phyloP scores from a whole-genome alignment of 768 basidiomycete genomes.

The Panaeolus papilionaceus region DNA sequence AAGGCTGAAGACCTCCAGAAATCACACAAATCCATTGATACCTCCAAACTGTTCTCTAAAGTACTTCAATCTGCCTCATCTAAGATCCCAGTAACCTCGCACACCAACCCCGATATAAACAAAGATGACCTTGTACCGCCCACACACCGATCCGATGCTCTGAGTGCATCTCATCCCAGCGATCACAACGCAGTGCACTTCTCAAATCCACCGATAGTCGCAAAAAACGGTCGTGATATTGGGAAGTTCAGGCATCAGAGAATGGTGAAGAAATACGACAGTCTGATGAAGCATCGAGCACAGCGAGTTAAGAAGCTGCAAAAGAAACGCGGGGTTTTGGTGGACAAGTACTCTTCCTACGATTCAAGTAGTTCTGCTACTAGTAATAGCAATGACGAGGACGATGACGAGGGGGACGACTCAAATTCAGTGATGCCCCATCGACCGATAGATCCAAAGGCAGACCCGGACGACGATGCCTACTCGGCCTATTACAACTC shows the following conservation, averaged over 20 bases:
- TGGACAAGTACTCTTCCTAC: neutral
- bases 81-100: neutral
- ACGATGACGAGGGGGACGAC: neutral
- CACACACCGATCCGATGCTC: slow-evolving; percentile 38
- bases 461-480: neutral
- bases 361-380: neutral
- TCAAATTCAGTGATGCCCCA: neutral
- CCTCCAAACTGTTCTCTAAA: slow-evolving; percentile 41
- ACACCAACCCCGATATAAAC: neutral
- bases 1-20: slow-evolving; percentile 23
- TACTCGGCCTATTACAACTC: neutral
- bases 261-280: slow-evolving; percentile 13
- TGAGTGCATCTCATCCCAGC: slow-evolving; percentile 59
- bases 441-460: neutral
- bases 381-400: neutral
- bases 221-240: slow-evolving; percentile 7
- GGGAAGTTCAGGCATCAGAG: slow-evolving; percentile 13
- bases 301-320: slow-evolving; percentile 25
- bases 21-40: neutral
- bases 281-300: slow-evolving; percentile 22
- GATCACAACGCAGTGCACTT: slow-evolving; percentile 52
- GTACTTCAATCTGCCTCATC: slow-evolving; percentile 22
- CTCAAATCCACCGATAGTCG: slow-evolving; percentile 22
- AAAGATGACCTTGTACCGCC: slow-evolving; percentile 27
- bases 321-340: slow-evolving; percentile 12